A percentile compares a stretch with the other conserved stretches of the same genome.
Conservation (phyloP, 805 yeast genomes). For the Cyberlindnera maritima region DNA sequence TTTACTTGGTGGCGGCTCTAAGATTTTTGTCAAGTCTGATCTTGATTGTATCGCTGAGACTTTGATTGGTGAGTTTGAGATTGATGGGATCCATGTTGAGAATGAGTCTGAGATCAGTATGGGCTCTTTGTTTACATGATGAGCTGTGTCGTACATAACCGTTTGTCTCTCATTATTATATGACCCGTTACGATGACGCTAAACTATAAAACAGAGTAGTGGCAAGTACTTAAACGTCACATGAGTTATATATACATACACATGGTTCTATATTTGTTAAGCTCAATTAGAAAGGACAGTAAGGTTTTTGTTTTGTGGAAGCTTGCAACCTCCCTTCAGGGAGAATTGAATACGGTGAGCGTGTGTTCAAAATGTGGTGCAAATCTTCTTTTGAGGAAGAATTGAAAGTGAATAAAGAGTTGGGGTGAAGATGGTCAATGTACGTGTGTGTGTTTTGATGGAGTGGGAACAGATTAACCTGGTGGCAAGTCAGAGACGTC, state of each 20-base stretch:
- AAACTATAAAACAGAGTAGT: too few species aligned
- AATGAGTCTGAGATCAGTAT: slow-evolving; percentile 27
- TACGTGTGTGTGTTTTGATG: too few species aligned
- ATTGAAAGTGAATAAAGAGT: neutral
- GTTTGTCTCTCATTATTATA: too few species aligned
- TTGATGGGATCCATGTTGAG: slow-evolving; percentile 27
- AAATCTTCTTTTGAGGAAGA: too few species aligned
- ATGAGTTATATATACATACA: too few species aligned
- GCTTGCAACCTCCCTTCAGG: slow-evolving; percentile 3
- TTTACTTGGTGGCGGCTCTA: slow-evolving; percentile 38
- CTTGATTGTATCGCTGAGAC: slow-evolving; percentile 34
- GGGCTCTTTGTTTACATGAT: slow-evolving; percentile 5
- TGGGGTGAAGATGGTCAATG: neutral
- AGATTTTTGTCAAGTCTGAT: slow-evolving; percentile 34
- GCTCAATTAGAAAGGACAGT: too few species aligned
- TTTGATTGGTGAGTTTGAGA: slow-evolving; percentile 33
- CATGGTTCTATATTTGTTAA: too few species aligned
- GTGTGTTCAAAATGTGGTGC: neutral
- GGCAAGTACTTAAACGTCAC: too few species aligned
- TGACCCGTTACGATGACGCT: too few species aligned
- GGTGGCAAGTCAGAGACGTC: slow-evolving; percentile 94
- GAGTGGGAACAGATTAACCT: slow-evolving; percentile 52
- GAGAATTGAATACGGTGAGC: neutral
- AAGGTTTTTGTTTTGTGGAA: neutral
- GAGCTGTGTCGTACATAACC: too few species aligned